Percentiles rank a stretch among this genome's conserved stretches.
Conservation (phyloP, 1,139 yeast species). For the Debaryomyces subglobosus region DNA sequence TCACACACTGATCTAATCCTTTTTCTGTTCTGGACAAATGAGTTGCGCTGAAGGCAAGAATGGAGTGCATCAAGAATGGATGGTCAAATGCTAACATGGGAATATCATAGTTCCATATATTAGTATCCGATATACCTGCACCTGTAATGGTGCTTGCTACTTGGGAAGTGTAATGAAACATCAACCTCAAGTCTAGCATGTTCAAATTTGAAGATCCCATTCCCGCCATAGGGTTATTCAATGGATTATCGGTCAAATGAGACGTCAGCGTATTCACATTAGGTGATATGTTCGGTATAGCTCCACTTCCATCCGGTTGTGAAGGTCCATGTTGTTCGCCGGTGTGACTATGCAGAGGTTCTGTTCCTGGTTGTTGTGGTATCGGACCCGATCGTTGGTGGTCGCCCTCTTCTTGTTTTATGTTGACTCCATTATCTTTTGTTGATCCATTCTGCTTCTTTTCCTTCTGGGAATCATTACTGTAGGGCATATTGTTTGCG, state of each 20-base stretch:
- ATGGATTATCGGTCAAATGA: slow-evolving; percentile 11
- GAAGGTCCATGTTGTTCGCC: slow-evolving; percentile 11
- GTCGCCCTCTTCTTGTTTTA: not conserved
- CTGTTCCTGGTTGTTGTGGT: slow-evolving; percentile 12
- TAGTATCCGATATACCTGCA: slow-evolving; percentile 86
- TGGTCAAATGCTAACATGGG: slow-evolving; percentile 86
- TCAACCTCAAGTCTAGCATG: slow-evolving; percentile 74
- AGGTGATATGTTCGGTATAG: slow-evolving; percentile 33
- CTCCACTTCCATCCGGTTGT: slow-evolving; percentile 18
- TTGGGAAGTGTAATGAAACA: slow-evolving; percentile 84
- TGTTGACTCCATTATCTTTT: not conserved
- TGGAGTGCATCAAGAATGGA: slow-evolving; percentile 90
- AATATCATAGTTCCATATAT: slow-evolving; percentile 85
- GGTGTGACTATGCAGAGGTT: slow-evolving; percentile 14
- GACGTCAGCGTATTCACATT: slow-evolving; percentile 24
- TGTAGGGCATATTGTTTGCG: slow-evolving; percentile 16
- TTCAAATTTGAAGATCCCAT: slow-evolving; percentile 47
- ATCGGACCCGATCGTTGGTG: not conserved
- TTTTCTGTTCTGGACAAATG: slow-evolving; percentile 78
- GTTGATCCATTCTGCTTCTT: not conserved
- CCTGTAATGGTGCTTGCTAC: slow-evolving; percentile 88
- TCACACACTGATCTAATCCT: slow-evolving; percentile 81
- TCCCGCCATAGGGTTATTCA: slow-evolving; percentile 17
- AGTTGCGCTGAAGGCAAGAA: slow-evolving; percentile 88
- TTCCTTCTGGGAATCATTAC: slow-evolving; percentile 11